A percentile compares a stretch with the other conserved stretches of the same genome.
phyloP scores from a whole-genome alignment of 306 rosid genomes.

The Cucurbita pepo region DNA sequence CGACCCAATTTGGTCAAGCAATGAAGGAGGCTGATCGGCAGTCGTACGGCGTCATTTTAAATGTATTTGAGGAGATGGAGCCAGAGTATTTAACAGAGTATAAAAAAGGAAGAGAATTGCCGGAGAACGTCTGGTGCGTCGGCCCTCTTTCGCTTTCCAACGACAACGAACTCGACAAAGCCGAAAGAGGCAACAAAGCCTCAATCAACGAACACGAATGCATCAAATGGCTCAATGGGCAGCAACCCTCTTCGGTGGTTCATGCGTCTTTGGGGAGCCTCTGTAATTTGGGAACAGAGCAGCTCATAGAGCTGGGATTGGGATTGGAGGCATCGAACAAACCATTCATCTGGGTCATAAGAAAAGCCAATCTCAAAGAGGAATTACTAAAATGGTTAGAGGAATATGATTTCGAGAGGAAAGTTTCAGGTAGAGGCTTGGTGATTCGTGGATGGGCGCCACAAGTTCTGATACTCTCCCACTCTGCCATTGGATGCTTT shows the following conservation, averaged over 20 bases:
- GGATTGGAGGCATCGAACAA: conserved; percentile 21
- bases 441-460: conserved; percentile 21
- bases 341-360: conserved; percentile 23
- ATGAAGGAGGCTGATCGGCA: neutral
- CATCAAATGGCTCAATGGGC: conserved; percentile 34
- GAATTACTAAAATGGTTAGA: conserved; percentile 12
- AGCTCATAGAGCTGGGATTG: conserved; percentile 19
- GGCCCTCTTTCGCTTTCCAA: conserved; percentile 27
- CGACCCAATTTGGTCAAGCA: neutral
- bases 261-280: conserved; percentile 39
- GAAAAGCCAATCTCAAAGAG: neutral
- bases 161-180: conserved; percentile 24
- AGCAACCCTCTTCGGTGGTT: conserved; percentile 19
- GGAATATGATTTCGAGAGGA: conserved; percentile 10
- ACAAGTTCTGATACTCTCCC: conserved; percentile 14
- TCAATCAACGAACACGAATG: conserved; percentile 12
- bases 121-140: conserved; percentile 35
- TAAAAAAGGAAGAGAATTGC: conserved; percentile 13
- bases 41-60: conserved; percentile 15
- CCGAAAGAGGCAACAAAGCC: conserved; percentile 33
- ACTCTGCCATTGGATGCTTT: conserved; percentile 35
- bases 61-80: conserved; percentile 29
- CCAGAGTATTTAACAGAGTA: conserved; percentile 19
- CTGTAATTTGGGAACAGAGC: neutral
- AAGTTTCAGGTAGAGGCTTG: neutral